Percentiles rank a stretch among this genome's conserved stretches.
phyloP scores from a whole-genome alignment of 2,329 filamentous ascomycete species.

The Hansfordia pulvinata region DNA sequence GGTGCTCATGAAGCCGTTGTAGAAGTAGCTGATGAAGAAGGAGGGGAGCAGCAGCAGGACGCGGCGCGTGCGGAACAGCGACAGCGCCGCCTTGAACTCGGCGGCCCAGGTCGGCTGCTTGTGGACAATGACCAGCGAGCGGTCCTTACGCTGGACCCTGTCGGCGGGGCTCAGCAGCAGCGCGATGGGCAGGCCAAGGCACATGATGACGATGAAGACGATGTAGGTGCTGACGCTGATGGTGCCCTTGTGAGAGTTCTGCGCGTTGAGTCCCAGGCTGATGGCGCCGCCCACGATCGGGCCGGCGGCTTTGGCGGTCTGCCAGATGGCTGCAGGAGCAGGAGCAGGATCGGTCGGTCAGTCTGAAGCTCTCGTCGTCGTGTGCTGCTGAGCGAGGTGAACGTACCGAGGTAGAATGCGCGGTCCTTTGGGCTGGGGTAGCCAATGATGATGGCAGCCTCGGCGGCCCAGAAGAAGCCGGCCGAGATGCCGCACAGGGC shows the following conservation, averaged over 20 bases:
- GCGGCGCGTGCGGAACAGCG: slow-evolving; percentile 11
- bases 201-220: slow-evolving; percentile 7
- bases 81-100: slow-evolving; percentile 15
- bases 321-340: slow-evolving; percentile 38
- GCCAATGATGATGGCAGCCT: slow-evolving; percentile 49
- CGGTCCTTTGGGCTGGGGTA: slow-evolving; percentile 50
- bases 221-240: slow-evolving; percentile 13
- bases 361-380: slow-evolving; percentile 45
- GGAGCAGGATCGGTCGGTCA: slow-evolving; percentile 38
- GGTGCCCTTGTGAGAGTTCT: slow-evolving; percentile 7
- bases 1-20: slow-evolving; percentile 17
- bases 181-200: slow-evolving; percentile 8
- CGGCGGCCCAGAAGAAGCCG: slow-evolving; percentile 55
- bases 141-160: slow-evolving; percentile 17
- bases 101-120: slow-evolving; percentile 12
- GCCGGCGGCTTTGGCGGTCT: slow-evolving; percentile 23
- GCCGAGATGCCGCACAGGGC: slow-evolving; percentile 49
- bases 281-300: slow-evolving; percentile 35
- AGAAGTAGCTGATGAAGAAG: slow-evolving; percentile 21
- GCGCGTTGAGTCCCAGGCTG: slow-evolving; percentile 29
- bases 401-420: slow-evolving; percentile 42
- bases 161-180: slow-evolving; percentile 15
- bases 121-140: slow-evolving; percentile 12
- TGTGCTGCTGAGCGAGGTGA: slow-evolving; percentile 47
- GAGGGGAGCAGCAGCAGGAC: slow-evolving; percentile 17